Base-by-base conservation (phyloP, 2,329 filamentous ascomycete species). In the Aureobasidium mangrovei region DNA sequence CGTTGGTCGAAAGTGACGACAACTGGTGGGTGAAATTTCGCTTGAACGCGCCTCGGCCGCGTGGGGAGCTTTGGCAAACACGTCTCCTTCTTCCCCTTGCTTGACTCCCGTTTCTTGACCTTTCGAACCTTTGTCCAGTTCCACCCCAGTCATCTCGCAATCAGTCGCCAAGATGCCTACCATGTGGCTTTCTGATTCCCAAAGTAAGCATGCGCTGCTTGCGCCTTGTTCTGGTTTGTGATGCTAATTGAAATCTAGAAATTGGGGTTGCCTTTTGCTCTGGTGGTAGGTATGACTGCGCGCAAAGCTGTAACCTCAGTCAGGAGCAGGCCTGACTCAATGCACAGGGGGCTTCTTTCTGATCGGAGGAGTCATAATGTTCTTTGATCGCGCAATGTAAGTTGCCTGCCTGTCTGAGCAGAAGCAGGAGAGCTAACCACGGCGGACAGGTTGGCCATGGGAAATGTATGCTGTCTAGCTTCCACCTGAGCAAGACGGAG, bases 261-360 rank as follows among this genome's bases (percentile, higher is more conserved):
- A 86, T 97, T 66, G 93, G 93, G 63, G 91, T 96, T 59, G 88
- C 91, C 69, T 98, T 98, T 77, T 97, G 93, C 80, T 93, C 89
- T 67, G 91, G 90, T 67, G 91, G 91, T 95, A 85, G 63, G 87
- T 85, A 71, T 63, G 59, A 57, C 31, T 55, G 48, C 29, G 53
- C 38, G 55, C 39, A 53, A 28, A 51, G 40, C 41, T 32, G 33
- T 46, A 57, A 52, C 41, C 45, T 55, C 28, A 38, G 28, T 18
- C 56, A 42, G 59, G 64, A 60, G 55, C 53, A 57, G 58, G 55
- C 64, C 61, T 61, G 35, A 42, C 47, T 49, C 54, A 44, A 53
- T 51, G 40, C 29, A 49, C 3, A 41, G 91, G 91, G 70, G 89
- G 87, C 61, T 85, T 97, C 77, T 98, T 98, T 78, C 82, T 98